These are phyloP conservation scores for Neonectria ditissima DNA, from an alignment of 2,329 filamentous ascomycete species.

Conservation along the genomic window DNA sequence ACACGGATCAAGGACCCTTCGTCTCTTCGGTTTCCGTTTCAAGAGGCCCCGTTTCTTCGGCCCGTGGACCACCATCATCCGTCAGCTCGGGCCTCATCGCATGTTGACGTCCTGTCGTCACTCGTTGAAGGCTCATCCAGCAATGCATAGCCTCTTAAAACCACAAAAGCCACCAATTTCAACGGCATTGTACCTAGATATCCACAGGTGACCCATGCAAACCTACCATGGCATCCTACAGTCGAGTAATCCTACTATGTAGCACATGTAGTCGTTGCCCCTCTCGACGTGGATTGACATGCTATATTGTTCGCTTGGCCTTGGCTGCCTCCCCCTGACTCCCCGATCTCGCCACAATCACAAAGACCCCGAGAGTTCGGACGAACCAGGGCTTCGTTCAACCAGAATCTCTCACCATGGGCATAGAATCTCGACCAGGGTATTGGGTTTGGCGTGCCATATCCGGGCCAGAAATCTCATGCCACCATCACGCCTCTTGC, in stretches of 20 bases:
- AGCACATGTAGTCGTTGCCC: not conserved
- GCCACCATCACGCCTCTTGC: slow-evolving; percentile 12
- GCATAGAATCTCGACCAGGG: not conserved
- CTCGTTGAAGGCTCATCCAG: not conserved
- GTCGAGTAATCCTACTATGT: not conserved
- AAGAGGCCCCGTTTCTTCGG: slow-evolving; percentile 16
- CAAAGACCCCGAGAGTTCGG: not conserved
- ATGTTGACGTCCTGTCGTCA: slow-evolving; percentile 11
- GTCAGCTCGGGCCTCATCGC: slow-evolving; percentile 16
- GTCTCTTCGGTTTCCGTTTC: slow-evolving; percentile 22
- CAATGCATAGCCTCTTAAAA: not conserved
- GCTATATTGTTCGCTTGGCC: not conserved
- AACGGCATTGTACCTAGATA: not conserved
- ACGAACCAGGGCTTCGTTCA: not conserved
- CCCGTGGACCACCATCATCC: slow-evolving; percentile 15
- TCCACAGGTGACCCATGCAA: not conserved
- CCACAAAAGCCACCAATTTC: not conserved
- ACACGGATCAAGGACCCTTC: slow-evolving; percentile 5
- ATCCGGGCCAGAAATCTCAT: slow-evolving; percentile 15
- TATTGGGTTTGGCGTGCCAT: not conserved
- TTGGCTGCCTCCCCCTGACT: not conserved
- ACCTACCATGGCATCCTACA: not conserved
- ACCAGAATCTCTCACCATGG: not conserved
- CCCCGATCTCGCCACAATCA: too few relatives aligned
- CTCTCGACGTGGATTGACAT: not conserved